Conservation (phyloP, 345 rosid genomes). For the Acer negundo region DNA sequence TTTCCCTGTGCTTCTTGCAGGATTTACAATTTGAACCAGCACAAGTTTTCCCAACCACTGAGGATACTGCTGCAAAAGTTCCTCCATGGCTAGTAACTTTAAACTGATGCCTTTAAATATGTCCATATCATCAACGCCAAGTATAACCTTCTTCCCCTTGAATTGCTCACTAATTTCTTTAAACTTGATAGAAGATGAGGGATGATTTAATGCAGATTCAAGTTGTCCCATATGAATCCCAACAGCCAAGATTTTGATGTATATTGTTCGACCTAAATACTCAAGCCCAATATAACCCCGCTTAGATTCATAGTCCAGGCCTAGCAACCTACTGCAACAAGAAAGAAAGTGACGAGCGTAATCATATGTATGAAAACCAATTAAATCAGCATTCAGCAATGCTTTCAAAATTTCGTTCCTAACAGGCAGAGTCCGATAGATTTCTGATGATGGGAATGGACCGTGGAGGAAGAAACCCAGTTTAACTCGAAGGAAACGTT, state of each 20-base stretch:
- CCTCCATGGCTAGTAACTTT: conserved; percentile 46
- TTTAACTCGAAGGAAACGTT: conserved; percentile 44
- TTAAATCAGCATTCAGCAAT: conserved; percentile 46
- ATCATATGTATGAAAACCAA: conserved; percentile 57
- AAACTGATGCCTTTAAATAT: conserved; percentile 55
- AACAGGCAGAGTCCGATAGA: conserved; percentile 49
- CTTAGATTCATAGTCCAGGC: conserved; percentile 51
- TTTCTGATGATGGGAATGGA: conserved; percentile 55
- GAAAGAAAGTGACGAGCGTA: conserved; percentile 54
- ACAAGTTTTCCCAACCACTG: conserved; percentile 38
- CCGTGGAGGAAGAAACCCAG: conserved; percentile 58
- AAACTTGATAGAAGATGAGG: conserved; percentile 39
- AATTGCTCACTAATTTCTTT: conserved; percentile 47
- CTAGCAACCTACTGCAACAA: conserved; percentile 54
- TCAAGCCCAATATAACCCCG: conserved; percentile 53
- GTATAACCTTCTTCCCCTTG: conserved; percentile 35
- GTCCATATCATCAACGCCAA: conserved; percentile 56
- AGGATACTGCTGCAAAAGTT: conserved; percentile 42
- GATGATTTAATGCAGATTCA: conserved; percentile 45
- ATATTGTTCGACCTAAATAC: conserved; percentile 51
- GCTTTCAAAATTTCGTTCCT: conserved; percentile 46
- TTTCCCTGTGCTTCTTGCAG: conserved; percentile 53
- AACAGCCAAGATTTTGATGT: conserved; percentile 47
- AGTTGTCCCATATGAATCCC: conserved; percentile 55
- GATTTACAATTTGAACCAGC: conserved; percentile 49